phyloP scores from a whole-genome alignment of 768 basidiomycete species.

The Royoungia palumana region DNA sequence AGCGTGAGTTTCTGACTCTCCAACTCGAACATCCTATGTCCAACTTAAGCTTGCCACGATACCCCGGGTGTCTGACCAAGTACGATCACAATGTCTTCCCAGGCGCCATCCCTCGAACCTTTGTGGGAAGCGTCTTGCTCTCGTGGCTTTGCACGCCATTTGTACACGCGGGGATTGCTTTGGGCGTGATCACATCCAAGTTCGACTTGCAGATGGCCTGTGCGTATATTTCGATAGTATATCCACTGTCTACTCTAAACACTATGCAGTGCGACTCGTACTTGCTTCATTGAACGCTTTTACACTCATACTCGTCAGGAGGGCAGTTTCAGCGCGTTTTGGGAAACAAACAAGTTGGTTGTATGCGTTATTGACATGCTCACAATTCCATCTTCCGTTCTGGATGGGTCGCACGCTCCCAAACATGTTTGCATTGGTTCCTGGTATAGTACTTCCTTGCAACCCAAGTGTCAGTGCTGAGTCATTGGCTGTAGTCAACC shows the following conservation, averaged over 20 bases:
- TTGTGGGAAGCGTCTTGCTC: conserved; percentile 72
- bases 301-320: conserved; percentile 60
- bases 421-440: conserved; percentile 86
- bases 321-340: conserved; percentile 60
- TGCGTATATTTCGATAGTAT: conserved; percentile 34
- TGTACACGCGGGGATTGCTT: conserved; percentile 37
- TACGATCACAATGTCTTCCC: conserved; percentile 90
- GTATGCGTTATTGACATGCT: conserved; percentile 67
- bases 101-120: conserved; percentile 86
- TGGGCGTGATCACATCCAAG: conserved; percentile 52
- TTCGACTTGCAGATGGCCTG: conserved; percentile 68
- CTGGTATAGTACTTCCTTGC: conserved; percentile 48
- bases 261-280: conserved; percentile 61
- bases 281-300: conserved; percentile 65
- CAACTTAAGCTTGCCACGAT: conserved; percentile 6
- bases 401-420: conserved; percentile 94
- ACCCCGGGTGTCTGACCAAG: conserved; percentile 35
- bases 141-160: conserved; percentile 54
- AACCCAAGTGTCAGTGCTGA: not conserved
- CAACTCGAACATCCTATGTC: not conserved
- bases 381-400: conserved; percentile 90
- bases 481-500: conserved; percentile 41
- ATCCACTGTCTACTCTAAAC: not conserved
- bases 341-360: conserved; percentile 53
- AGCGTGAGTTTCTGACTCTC: conserved; percentile 41